Base-by-base conservation (phyloP, 768 basidiomycete genomes). In the Strobilomyces echinocephalus region DNA sequence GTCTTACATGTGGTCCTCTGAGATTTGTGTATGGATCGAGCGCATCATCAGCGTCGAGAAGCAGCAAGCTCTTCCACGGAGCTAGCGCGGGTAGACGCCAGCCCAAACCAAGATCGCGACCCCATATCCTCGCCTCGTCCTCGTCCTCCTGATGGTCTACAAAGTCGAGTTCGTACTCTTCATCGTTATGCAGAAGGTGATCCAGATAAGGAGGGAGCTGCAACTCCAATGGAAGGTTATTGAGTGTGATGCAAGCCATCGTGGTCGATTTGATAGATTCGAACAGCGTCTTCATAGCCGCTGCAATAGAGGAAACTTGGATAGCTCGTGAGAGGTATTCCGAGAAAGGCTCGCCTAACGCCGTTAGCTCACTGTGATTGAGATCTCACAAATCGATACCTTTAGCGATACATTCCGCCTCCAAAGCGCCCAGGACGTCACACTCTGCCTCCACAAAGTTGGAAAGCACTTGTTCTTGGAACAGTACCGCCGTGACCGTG, bases 11-110 rank as follows among this genome's bases (percentile, higher is more conserved):
- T 1, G 81, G 79, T 2, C 79, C 80, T 57, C 79, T 71, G 46
- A 86, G 69, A 53, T 82, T 84, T 63, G 78, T 73, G 57, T 82
- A 80, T 1, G 83, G 79, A 53, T 86, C 83, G 47, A 79, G 64
- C 26, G 77, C 79, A 15, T 76, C 75, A 15, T 78, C 72, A 60
- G 80, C 73, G 49, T 91, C 87, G 15, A 95, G 64, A 15, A 93
- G 77, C 7, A 98, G 71, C 15, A 98, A 67, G 20, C 91, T 88
- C 65, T 97, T 97, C 95, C 95, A 98, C 6, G 95, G 95, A 15
- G 83, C 77, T 21, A 97, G 76, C 16, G 79, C 72, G 9, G 88
- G 84, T 3, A 92, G 73, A 43, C 78, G 77, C 87, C 87, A 91
- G 3, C 88, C 88, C 51, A 83, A 74, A 60, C 77, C 68, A 68